Base-by-base conservation (phyloP, 116 monocot genomes). In the Cymodocea nodosa region DNA sequence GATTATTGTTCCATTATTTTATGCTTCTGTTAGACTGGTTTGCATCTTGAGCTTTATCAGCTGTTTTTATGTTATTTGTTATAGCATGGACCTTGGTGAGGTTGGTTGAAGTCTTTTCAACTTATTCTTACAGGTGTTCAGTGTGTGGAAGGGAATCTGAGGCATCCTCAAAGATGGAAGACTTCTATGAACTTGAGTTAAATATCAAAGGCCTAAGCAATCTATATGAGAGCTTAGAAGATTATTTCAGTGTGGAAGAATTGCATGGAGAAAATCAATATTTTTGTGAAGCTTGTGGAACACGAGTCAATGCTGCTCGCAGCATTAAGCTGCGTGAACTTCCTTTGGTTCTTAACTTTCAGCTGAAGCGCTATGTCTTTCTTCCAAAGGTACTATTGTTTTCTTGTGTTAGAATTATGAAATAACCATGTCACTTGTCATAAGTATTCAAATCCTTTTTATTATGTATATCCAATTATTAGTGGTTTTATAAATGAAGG, bases 221-320 rank as follows among this genome's bases (percentile, higher is more conserved):
- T 80, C 39, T 98, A 37, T 78, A 85, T 57, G 80, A 86, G 66
- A 98, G 98, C 78, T 69, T 98, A 73, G 82, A 88, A 76, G 84
- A 98, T 67, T 98, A 98, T 55, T 74, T 98, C n/a, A 92, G 77
- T 44, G 24, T 82, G 52, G 98, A 98, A 74, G 81, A 92, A 70
- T 71, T 98, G 58, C 78, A 78, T 67, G 98, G 98, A 68, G 89
- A 91, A 72, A 98, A 98, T 81, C 98, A 98, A 48, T 98, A 98
- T 52, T 92, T 85, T 54, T 98, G 98, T 60, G 82, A 86, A 64
- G 84, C 92, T 63, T 98, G 98, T 68, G 71, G 76, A 34, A 69
- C 17, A 49, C 73, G 86, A 65, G 89, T 98, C 77, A 81, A 98
- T 79, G 98, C 98, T 58, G 89, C 98, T 40, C 89, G 92, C 5